phyloP scores from a whole-genome alignment of 225 moss, liverwort and hornwort genomes.

The Asterella californica region DNA sequence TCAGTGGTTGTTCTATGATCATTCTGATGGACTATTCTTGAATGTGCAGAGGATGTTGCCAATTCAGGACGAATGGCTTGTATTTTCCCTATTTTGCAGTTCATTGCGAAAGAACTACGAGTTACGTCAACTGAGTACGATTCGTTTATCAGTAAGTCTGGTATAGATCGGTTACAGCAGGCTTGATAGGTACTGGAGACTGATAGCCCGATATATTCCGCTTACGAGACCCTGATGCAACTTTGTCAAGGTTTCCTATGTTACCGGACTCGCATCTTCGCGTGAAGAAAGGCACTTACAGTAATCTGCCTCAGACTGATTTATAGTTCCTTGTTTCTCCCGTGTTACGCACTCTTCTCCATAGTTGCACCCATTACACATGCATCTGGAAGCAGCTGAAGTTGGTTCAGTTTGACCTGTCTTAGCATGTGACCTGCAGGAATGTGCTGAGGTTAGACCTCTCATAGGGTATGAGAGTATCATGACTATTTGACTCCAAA shows the following conservation, averaged over 20 bases:
- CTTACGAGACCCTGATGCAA: background rate
- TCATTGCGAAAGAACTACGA: conserved; percentile 76
- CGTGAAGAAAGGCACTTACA: too few relatives aligned
- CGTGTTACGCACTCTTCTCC: background rate
- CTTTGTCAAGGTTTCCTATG: background rate
- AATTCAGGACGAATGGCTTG: conserved; percentile 60
- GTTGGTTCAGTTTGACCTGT: background rate
- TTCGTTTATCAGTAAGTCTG: conserved; percentile 43
- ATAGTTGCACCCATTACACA: background rate
- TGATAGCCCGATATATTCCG: background rate
- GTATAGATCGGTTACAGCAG: conserved; percentile 38
- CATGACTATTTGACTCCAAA: too few relatives aligned
- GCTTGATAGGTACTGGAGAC: background rate
- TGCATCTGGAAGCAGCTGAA: background rate
- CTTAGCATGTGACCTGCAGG: background rate
- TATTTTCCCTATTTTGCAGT: conserved; percentile 80
- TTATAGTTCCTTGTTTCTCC: background rate
- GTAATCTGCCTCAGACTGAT: background rate
- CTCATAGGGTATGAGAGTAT: too few relatives aligned
- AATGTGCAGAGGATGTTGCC: conserved; percentile 57
- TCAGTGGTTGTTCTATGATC: background rate
- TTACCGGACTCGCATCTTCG: background rate
- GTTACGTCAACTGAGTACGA: conserved; percentile 56
- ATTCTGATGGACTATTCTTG: background rate
- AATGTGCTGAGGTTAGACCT: background rate